Evolutionary conservation across 352 stramenopile species (phyloP), one percentile per base, ranked within the genome.

Genomic region (Globisporangium rhizosaccharum): DNA sequence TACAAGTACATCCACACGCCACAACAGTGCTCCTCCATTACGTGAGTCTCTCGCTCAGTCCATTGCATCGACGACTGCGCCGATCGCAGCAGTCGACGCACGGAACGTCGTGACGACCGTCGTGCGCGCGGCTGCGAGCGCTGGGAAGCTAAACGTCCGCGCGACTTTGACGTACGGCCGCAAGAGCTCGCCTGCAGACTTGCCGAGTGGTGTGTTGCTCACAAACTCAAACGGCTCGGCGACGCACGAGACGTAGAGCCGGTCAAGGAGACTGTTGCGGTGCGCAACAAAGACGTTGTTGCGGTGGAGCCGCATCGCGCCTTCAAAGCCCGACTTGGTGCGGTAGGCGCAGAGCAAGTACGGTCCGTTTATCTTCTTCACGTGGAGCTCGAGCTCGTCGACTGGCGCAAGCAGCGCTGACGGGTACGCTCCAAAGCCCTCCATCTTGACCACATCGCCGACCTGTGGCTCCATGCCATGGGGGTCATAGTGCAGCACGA

Each of bases 311-410:
- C 81, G 81, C 44, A 92, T 53, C 26, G 63, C 51, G 10, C 64
- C 83, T 47, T 87, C 71, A 53, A 88, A 92, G 41, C 79, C 76
- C 41, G 79, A 86, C 50, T 71, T 76, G 47, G 80, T 90, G 49
- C 67, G 62, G 63, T 92, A 90, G 46, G 63, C 73, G 57, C 83
- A 90, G n/a, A 90, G 70, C 59, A 92, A 36, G 51, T 85, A 90
- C 59, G 72, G 88, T 50, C 83, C 83, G 48, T 80, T 92, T 51
- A 83, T 88, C 65, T 85, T 88, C 73, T 92, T 90, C 36, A 92
- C 80, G 42, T 77, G 68, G 49, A 92, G 71, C 67, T 92, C 83
- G 50, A 92, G 55, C 11, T 90, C 79, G 51, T 87, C 83, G 12
- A 88, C 54, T 0, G 83, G 76, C 1, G 76, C 63, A 2, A 92